These are phyloP conservation scores for Naganishia sp. DNA, from an alignment of 1,284 basidiomycete genomes.

Conservation along the genomic window DNA sequence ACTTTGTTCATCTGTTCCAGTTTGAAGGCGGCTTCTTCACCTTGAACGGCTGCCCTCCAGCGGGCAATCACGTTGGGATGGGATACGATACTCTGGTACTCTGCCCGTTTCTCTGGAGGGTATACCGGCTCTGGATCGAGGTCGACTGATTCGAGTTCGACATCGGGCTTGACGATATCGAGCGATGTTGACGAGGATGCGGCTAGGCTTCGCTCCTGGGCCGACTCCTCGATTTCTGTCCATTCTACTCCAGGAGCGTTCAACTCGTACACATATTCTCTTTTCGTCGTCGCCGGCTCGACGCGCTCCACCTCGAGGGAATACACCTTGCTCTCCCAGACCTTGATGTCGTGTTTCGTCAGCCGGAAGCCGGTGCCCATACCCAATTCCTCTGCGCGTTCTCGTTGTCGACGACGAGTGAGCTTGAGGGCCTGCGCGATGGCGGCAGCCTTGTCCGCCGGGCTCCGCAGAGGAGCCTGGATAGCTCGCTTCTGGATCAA, in stretches of 20 bases:
- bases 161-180: constrained; percentile 6
- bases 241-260: constrained; percentile 6
- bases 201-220: neutral
- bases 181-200: neutral
- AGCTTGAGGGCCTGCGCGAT: constrained; percentile 25
- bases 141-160: constrained; percentile 14
- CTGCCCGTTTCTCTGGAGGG: constrained; percentile 4
- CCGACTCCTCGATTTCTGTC: constrained; percentile 1
- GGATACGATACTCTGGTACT: constrained; percentile 17
- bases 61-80: constrained; percentile 9
- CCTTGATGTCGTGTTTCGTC: constrained; percentile 27
- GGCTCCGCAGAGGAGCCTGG: constrained; percentile 7
- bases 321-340: constrained; percentile 28
- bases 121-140: constrained; percentile 26
- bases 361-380: constrained; percentile 18
- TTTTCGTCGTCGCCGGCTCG: constrained; percentile 22
- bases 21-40: constrained; percentile 20
- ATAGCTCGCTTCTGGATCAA: constrained; percentile 19
- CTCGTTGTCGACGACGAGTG: constrained; percentile 31
- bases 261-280: constrained; percentile 29
- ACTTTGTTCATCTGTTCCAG: constrained; percentile 21
- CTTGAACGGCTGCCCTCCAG: constrained; percentile 24
- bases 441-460: constrained; percentile 30
- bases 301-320: constrained; percentile 18
- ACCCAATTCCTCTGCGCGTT: constrained; percentile 24